These are phyloP conservation scores for Eutrema yunnanense DNA, from an alignment of 345 rosid species.

Conservation along the genomic window DNA sequence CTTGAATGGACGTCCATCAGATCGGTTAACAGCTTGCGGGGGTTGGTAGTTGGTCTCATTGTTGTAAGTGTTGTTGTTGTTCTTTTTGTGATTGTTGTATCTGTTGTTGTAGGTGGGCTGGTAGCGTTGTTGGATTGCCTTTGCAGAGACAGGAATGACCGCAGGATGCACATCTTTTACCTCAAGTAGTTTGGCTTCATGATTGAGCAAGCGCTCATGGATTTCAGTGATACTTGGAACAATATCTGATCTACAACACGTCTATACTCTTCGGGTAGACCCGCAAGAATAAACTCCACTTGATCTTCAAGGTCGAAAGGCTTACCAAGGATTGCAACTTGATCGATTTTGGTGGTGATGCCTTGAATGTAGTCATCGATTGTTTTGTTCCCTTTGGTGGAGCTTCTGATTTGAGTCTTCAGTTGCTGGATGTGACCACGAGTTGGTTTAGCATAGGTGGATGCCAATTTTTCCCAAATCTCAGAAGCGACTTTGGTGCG, in stretches of 20 bases:
- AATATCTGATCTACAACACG: not conserved
- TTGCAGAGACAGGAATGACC: too few species aligned
- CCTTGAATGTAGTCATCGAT: not conserved
- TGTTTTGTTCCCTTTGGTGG: not conserved
- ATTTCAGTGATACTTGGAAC: not conserved
- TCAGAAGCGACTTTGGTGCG: not conserved
- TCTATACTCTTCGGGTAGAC: not conserved
- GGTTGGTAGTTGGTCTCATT: too few species aligned
- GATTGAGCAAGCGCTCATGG: not conserved
- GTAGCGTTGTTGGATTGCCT: too few species aligned
- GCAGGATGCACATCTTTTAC: too few species aligned
- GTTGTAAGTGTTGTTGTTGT: too few species aligned
- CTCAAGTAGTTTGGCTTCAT: too few species aligned
- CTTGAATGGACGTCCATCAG: too few species aligned
- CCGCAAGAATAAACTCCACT: not conserved
- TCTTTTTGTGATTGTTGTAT: too few species aligned
- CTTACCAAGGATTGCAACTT: not conserved
- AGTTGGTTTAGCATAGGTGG: not conserved
- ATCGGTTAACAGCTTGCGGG: too few species aligned
- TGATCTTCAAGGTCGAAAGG: not conserved
- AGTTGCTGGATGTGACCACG: not conserved
- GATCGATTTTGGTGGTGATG: not conserved
- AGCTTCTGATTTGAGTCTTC: not conserved
- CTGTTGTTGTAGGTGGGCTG: too few species aligned
- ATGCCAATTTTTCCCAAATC: not conserved